Evolutionary conservation across 2,329 filamentous ascomycete genomes (phyloP).

Genomic region (Zarea fungicola): DNA sequence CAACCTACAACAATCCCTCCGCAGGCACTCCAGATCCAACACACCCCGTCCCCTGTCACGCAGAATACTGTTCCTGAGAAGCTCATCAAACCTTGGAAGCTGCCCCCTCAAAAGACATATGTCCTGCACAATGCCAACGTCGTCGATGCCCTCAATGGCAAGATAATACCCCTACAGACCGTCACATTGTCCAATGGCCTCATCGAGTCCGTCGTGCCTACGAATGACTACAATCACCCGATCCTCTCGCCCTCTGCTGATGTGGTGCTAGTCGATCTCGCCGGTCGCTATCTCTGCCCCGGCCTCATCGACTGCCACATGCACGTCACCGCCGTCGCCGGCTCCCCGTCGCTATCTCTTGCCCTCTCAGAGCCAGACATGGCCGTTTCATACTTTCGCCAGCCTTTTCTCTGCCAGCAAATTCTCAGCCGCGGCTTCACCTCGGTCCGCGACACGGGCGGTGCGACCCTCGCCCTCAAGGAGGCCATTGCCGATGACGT

Average conservation of each 20-base stretch:
- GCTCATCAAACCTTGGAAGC: slow-evolving; percentile 31
- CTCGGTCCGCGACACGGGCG: slow-evolving; percentile 52
- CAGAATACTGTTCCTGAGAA: slow-evolving; percentile 13
- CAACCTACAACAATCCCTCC: no score
- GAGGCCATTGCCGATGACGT: slow-evolving; percentile 53
- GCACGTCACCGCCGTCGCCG: slow-evolving; percentile 27
- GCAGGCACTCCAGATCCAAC: no score
- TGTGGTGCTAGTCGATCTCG: slow-evolving; percentile 19
- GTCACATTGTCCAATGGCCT: slow-evolving; percentile 32
- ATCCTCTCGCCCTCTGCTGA: neutral
- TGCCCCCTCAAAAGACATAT: slow-evolving; percentile 26
- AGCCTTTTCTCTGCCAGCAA: slow-evolving; percentile 41
- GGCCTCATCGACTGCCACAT: slow-evolving; percentile 31
- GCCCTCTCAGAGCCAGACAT: slow-evolving; percentile 27
- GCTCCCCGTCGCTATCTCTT: slow-evolving; percentile 21
- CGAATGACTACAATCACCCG: neutral
- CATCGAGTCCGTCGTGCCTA: slow-evolving; percentile 24
- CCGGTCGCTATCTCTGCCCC: slow-evolving; percentile 26
- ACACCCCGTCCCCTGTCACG: no score
- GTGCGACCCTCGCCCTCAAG: slow-evolving; percentile 49
- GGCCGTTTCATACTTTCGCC: slow-evolving; percentile 35
- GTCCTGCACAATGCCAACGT: slow-evolving; percentile 40
- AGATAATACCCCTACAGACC: slow-evolving; percentile 21
- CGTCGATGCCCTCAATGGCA: slow-evolving; percentile 34
- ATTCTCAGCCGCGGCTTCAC: slow-evolving; percentile 56